Evolutionary conservation across 768 basidiomycete genomes (phyloP).

Genomic region (Mycena venus): DNA sequence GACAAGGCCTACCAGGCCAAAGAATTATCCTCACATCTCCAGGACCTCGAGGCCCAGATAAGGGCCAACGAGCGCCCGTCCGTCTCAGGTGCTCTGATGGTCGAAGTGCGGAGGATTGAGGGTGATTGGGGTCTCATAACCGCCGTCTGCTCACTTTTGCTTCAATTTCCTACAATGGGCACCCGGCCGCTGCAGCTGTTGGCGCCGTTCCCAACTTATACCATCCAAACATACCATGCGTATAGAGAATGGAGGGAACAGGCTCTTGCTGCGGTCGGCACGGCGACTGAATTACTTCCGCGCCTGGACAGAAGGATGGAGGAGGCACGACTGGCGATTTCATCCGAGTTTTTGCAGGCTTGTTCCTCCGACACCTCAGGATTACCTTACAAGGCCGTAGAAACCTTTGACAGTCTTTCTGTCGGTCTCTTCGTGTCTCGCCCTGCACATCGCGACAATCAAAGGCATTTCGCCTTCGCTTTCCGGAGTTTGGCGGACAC

Average conservation of each 20-base stretch:
- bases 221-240: background rate
- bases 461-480: conserved; percentile 19
- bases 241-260: conserved; percentile 16
- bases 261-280: conserved; percentile 5
- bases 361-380: background rate
- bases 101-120: background rate
- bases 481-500: conserved; percentile 8
- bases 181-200: conserved; percentile 7
- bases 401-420: conserved; percentile 18
- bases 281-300: conserved; percentile 9
- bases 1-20: conserved; percentile 12
- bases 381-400: conserved; percentile 22
- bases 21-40: conserved; percentile 9
- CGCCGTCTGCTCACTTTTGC: conserved; percentile 21
- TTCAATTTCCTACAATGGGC: conserved; percentile 4
- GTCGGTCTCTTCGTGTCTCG: conserved; percentile 12
- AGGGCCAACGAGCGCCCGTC: background rate
- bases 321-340: conserved; percentile 25
- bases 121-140: conserved; percentile 24
- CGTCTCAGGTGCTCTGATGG: background rate
- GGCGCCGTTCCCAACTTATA: conserved; percentile 17
- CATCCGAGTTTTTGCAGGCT: conserved; percentile 23
- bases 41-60: conserved; percentile 10
- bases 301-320: conserved; percentile 26
- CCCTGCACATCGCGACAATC: conserved; percentile 14